A percentile compares a stretch with the other conserved stretches of the same genome.
Evolutionary conservation across 257 asterid genomes (phyloP).

Genomic region (Datura wrightii): DNA sequence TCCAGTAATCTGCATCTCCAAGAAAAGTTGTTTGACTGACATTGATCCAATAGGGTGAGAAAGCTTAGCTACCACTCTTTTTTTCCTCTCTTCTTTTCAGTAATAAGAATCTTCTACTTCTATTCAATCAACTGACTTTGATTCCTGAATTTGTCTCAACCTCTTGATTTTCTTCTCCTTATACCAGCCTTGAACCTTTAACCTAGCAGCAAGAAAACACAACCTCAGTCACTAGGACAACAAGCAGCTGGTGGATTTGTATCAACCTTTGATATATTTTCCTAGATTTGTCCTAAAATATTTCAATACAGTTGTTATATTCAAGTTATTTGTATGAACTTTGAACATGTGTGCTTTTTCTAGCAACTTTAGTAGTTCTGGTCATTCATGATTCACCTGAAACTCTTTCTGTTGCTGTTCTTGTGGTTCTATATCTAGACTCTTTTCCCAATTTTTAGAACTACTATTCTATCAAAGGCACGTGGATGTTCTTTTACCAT

Average conservation of each 20-base stretch:
- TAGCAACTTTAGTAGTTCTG: not conserved
- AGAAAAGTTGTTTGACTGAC: conserved; percentile 1
- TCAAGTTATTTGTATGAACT: not conserved
- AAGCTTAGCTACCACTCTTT: conserved; percentile 1
- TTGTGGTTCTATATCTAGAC: not conserved
- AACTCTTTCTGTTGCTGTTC: not conserved
- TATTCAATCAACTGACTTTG: not conserved
- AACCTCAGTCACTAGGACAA: not conserved
- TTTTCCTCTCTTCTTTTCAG: not conserved
- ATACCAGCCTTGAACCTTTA: not conserved
- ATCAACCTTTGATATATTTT: not conserved
- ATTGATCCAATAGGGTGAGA: not conserved
- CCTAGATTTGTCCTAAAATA: not conserved
- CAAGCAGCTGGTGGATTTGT: not conserved
- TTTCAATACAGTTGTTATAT: not conserved
- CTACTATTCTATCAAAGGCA: not conserved
- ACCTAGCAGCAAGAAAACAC: not conserved
- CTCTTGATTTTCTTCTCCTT: not conserved
- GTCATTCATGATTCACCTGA: not conserved
- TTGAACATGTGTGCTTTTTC: not conserved
- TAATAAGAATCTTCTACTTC: not conserved
- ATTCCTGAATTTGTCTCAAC: not conserved
- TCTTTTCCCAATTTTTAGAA: not conserved
- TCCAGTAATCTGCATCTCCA: conserved; percentile 3
- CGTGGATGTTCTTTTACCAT: not conserved